phyloP scores from a whole-genome alignment of 2,329 filamentous ascomycete genomes.

The Elsinoe batatas region DNA sequence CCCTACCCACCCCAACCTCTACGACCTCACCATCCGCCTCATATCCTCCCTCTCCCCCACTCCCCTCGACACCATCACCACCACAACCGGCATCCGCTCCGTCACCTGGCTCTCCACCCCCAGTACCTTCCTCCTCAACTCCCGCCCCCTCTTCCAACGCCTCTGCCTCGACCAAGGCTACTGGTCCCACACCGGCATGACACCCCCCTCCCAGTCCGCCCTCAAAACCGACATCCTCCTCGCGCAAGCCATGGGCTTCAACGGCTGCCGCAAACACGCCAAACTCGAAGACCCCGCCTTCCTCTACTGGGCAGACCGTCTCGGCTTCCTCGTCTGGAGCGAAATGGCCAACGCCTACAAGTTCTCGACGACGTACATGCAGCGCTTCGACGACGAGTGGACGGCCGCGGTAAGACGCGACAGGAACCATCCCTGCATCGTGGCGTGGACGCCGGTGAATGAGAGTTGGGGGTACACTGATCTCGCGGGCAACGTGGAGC shows the following conservation, averaged over 20 bases:
- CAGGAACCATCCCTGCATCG: constrained; percentile 54
- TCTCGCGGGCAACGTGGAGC: constrained; percentile 45
- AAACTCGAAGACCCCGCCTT: constrained; percentile 54
- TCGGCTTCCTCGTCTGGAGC: constrained; percentile 54
- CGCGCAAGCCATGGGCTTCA: constrained; percentile 52
- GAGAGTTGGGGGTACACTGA: constrained; percentile 54
- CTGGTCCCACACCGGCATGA: constrained; percentile 53
- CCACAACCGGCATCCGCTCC: constrained; percentile 51
- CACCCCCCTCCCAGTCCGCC: constrained; percentile 40
- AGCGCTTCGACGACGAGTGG: constrained; percentile 57
- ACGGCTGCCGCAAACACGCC: constrained; percentile 56
- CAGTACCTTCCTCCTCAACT: constrained; percentile 50
- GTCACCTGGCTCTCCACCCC: constrained; percentile 50
- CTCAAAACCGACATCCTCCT: constrained; percentile 46
- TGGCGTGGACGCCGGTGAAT: constrained; percentile 60
- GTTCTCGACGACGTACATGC: constrained; percentile 49
- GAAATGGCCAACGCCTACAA: constrained; percentile 57
- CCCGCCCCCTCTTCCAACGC: constrained; percentile 50
- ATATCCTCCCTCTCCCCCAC: constrained; percentile 31
- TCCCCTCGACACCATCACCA: constrained; percentile 48
- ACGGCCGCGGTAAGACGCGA: constrained; percentile 51
- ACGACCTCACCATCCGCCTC: constrained; percentile 36
- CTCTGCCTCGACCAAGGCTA: constrained; percentile 54
- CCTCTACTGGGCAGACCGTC: constrained; percentile 51
- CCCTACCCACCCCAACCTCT: constrained; percentile 1